Conservation (phyloP, 179 eudicot genomes). For the Vitellaria paradoxa region DNA sequence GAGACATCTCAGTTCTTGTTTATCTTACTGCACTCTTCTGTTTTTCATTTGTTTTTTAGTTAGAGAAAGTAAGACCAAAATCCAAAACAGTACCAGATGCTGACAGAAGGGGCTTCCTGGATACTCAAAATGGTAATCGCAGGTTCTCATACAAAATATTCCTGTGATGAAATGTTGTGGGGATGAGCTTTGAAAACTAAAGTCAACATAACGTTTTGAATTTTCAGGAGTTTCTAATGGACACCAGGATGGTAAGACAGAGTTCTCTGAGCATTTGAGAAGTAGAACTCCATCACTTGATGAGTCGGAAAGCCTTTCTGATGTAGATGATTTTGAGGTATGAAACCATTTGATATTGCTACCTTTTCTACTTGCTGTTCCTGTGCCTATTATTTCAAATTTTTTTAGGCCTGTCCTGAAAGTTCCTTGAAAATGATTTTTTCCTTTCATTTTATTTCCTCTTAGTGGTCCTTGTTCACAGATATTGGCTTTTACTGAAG, state of each 20-base stretch:
- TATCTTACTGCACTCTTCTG: neutral
- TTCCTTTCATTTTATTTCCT: too few species aligned
- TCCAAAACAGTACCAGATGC: neutral
- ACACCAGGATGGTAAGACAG: neutral
- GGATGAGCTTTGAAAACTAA: neutral
- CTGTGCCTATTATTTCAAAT: neutral
- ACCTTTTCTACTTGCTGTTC: neutral
- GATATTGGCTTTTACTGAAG: too few species aligned
- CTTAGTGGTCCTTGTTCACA: too few species aligned
- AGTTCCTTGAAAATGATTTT: neutral
- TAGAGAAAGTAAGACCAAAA: neutral
- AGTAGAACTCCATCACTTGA: conserved; percentile 3
- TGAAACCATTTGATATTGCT: neutral
- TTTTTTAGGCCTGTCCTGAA: neutral
- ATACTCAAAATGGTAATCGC: neutral
- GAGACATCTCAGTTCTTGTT: neutral
- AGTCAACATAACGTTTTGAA: neutral
- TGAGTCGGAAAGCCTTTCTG: conserved; percentile 21
- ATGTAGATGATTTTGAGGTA: conserved; percentile 21
- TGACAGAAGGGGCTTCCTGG: neutral
- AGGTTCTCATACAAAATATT: neutral
- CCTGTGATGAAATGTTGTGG: neutral
- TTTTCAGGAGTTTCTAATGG: neutral
- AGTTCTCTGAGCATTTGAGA: neutral
- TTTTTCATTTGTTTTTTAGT: neutral